Evolutionary conservation across 768 basidiomycete species (phyloP).

Genomic region (Lanmaoa pseudosensibilis): DNA sequence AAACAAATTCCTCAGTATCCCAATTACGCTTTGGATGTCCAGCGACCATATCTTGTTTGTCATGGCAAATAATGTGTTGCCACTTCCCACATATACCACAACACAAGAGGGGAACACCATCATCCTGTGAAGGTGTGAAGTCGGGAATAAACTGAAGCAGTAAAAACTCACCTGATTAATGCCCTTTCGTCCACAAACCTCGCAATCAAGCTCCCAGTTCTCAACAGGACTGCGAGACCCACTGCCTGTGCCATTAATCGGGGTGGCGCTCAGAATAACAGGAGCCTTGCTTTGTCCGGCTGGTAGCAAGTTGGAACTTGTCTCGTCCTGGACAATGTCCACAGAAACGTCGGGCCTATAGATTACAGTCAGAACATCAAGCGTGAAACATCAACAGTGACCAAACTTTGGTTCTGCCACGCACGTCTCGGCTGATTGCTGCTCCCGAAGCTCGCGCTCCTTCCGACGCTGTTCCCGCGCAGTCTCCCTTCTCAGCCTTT

Average conservation of each 20-base stretch:
- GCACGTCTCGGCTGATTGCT: constrained; percentile 12
- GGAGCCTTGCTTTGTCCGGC: constrained; percentile 8
- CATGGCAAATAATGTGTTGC: constrained; percentile 90
- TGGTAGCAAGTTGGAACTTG: not conserved
- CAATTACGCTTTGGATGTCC: constrained; percentile 76
- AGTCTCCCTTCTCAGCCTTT: constrained; percentile 52
- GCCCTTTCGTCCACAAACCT: constrained; percentile 74
- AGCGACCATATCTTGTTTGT: constrained; percentile 60
- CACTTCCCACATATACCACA: constrained; percentile 82
- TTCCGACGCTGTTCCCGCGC: constrained; percentile 53
- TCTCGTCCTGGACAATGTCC: constrained; percentile 2
- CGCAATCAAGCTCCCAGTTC: constrained; percentile 87
- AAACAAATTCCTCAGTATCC: constrained; percentile 83
- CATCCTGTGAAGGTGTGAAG: constrained; percentile 54
- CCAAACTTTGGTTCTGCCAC: constrained; percentile 18
- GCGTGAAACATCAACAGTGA: not conserved
- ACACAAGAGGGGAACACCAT: constrained; percentile 74
- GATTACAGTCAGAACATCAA: constrained; percentile 15
- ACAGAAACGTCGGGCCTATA: constrained; percentile 12
- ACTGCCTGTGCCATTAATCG: constrained; percentile 34
- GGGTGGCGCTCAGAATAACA: not conserved
- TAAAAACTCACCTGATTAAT: constrained; percentile 62
- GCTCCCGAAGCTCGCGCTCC: constrained; percentile 36
- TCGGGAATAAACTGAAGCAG: not conserved
- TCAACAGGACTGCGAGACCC: constrained; percentile 58